These are phyloP conservation scores for Baorangia bicolor DNA, from an alignment of 768 basidiomycete species.

Conservation along the genomic window DNA sequence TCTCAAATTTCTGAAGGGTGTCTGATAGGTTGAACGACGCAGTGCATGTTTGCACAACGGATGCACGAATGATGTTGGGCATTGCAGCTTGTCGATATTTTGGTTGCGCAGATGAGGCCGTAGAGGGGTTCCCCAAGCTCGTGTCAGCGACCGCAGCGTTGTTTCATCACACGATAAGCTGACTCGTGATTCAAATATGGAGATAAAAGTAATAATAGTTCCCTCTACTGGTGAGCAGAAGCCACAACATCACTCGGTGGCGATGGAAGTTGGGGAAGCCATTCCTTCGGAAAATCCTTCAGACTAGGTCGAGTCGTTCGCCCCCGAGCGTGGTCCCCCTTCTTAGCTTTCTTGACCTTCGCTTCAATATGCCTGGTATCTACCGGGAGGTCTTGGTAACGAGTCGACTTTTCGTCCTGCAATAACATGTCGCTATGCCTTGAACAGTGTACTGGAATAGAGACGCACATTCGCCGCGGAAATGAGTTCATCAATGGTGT, in stretches of 20 bases:
- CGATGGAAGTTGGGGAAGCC: conserved; percentile 53
- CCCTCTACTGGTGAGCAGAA: conserved; percentile 10
- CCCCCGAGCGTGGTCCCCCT: conserved; percentile 64
- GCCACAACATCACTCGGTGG: conserved; percentile 1
- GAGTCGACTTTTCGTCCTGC: conserved; percentile 35
- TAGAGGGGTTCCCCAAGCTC: neutral
- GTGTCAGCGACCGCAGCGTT: neutral
- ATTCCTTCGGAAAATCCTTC: conserved; percentile 81
- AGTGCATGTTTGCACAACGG: conserved; percentile 53
- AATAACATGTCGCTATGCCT: conserved; percentile 15
- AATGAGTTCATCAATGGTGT: conserved; percentile 76
- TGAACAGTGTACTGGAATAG: neutral
- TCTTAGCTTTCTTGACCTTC: conserved; percentile 67
- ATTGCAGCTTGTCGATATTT: conserved; percentile 7
- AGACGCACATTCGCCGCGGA: conserved; percentile 80
- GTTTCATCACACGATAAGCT: neutral
- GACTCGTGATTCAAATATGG: neutral
- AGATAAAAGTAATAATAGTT: conserved; percentile 4
- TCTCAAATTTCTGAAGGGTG: conserved; percentile 51
- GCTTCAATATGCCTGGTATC: conserved; percentile 80
- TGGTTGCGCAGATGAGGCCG: neutral
- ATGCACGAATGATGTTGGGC: conserved; percentile 42
- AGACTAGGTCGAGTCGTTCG: conserved; percentile 62
- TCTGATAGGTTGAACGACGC: conserved; percentile 44
- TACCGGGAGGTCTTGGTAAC: conserved; percentile 68